Evolutionary conservation across 23 red algal genomes (phyloP).

Genomic region (Gracilaria domingensis): DNA sequence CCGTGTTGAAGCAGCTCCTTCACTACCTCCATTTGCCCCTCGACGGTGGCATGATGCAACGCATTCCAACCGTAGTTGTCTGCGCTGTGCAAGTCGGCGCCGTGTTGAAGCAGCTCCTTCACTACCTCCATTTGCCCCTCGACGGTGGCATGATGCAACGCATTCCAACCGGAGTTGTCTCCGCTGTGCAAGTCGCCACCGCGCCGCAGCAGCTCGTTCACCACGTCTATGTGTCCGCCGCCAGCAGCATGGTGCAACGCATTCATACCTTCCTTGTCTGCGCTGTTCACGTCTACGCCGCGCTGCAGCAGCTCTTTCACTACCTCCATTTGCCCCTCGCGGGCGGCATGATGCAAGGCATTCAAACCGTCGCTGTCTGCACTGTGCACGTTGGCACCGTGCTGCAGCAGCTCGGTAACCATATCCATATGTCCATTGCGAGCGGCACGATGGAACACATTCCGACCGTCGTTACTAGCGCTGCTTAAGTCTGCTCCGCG

Average conservation of each 20-base stretch:
- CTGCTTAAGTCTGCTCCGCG: neutral
- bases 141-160: neutral
- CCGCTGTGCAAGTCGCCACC: neutral
- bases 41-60: neutral
- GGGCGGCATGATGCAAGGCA: no score
- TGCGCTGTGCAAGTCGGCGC: no score
- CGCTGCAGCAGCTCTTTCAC: no score
- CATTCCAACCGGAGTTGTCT: no score
- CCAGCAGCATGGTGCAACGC: neutral
- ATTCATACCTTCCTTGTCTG: neutral
- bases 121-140: neutral
- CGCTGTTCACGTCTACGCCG: no score
- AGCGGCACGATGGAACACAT: neutral
- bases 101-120: slow-evolving; percentile 2
- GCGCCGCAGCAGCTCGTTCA: slow-evolving; percentile 6
- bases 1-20: neutral
- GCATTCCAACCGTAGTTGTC: neutral
- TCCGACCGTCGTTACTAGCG: neutral
- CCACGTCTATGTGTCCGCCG: neutral
- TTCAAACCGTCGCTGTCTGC: no score
- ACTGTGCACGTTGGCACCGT: neutral
- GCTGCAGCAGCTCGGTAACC: neutral
- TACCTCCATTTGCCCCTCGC: no score
- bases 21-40: neutral
- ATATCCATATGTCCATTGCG: slow-evolving; percentile 11